phyloP scores from a whole-genome alignment of 306 rosid genomes.

The Castanospermum australe region DNA sequence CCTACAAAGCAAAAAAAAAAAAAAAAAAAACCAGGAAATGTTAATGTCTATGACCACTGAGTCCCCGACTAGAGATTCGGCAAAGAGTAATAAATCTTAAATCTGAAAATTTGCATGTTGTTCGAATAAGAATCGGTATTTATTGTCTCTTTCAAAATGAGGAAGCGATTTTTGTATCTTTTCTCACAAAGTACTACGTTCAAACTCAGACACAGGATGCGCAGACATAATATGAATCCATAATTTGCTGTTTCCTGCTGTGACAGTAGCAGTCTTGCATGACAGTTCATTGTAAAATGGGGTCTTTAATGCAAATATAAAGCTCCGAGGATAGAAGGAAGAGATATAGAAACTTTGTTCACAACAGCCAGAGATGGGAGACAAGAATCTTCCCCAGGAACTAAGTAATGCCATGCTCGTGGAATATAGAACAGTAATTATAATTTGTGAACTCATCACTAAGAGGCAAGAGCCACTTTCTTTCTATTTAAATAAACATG shows the following conservation, averaged over 20 bases:
- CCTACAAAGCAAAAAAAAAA: slow-evolving; percentile 45
- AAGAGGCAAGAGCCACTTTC: not conserved
- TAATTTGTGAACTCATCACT: not conserved
- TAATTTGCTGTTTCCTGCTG: too few relatives aligned
- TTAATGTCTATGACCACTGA: not conserved
- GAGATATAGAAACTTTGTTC: too few relatives aligned
- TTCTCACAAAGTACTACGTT: not conserved
- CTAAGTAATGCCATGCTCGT: not conserved
- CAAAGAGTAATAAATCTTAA: not conserved
- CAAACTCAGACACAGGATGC: not conserved
- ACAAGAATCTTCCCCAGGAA: not conserved
- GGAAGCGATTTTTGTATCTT: not conserved
- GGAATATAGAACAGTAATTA: not conserved
- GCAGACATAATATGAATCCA: too few relatives aligned
- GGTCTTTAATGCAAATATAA: too few relatives aligned
- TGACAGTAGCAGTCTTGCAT: too few relatives aligned
- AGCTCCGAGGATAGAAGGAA: too few relatives aligned
- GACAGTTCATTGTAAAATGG: too few relatives aligned
- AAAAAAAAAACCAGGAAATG: not conserved
- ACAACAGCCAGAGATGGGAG: not conserved
- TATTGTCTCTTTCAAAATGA: not conserved
- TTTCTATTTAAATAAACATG: not conserved
- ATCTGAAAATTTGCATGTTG: not conserved
- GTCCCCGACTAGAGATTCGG: not conserved
- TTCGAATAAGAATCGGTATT: not conserved